These are phyloP conservation scores for Chondrostereum purpureum DNA, from an alignment of 1,284 basidiomycete species.

Conservation along the genomic window DNA sequence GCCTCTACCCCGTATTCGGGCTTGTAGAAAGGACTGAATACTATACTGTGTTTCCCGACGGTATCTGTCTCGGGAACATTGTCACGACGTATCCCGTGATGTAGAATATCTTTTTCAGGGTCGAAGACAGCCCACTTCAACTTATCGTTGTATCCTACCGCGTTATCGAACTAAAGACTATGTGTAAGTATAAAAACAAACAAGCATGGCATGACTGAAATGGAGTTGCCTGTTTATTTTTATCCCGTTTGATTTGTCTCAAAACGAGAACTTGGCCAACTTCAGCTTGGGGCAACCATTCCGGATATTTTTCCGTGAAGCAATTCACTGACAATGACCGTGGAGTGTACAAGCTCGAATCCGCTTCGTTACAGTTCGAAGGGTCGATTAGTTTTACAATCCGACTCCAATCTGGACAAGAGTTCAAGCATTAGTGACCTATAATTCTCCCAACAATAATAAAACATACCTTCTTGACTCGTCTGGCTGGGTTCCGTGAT, in stretches of 20 bases:
- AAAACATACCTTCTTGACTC: background rate
- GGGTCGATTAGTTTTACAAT: background rate
- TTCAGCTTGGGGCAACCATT: constrained; percentile 42
- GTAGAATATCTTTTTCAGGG: constrained; percentile 19
- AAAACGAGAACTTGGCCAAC: constrained; percentile 40
- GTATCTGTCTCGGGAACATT: constrained; percentile 19
- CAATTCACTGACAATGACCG: constrained; percentile 38
- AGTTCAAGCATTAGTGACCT: no score
- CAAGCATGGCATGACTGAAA: background rate
- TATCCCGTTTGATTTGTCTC: constrained; percentile 26
- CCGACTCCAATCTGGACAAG: background rate
- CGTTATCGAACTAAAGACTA: constrained; percentile 22
- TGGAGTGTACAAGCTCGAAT: background rate
- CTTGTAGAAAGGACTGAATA: background rate
- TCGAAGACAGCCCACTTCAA: constrained; percentile 33
- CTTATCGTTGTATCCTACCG: constrained; percentile 33
- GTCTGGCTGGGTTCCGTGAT: background rate
- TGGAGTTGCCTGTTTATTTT: constrained; percentile 11
- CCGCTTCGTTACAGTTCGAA: background rate
- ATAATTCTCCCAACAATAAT: background rate
- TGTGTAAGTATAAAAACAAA: background rate
- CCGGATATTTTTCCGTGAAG: constrained; percentile 38
- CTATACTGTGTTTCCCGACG: background rate
- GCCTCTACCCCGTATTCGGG: background rate
- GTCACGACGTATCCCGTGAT: constrained; percentile 23